A percentile compares a stretch with the other conserved stretches of the same genome.
phyloP scores from a whole-genome alignment of 192 early-diverging fungal species.

The Coemansia sp. region DNA sequence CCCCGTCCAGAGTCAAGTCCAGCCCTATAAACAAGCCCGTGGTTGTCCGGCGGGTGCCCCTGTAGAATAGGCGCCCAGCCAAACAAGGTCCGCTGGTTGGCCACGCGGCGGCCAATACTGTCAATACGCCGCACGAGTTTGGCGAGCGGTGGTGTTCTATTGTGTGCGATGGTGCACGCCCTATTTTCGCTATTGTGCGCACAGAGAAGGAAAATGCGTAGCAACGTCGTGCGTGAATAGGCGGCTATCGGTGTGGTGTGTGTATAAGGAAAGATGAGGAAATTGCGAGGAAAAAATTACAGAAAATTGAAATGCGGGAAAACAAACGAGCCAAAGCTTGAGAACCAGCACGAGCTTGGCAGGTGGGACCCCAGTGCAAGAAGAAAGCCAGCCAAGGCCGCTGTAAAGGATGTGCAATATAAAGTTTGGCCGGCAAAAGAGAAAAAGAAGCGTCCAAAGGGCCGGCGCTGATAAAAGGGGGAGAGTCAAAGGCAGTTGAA shows the following conservation, averaged over 20 bases:
- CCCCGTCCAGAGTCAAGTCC: too few relatives aligned
- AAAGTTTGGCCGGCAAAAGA: neutral
- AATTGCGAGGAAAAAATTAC: neutral
- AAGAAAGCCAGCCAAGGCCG: neutral
- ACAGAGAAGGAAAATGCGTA: neutral
- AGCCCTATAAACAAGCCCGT: neutral
- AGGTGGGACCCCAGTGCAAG: neutral
- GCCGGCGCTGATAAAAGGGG: too few relatives aligned
- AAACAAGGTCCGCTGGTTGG: too few relatives aligned
- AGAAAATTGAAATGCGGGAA: neutral
- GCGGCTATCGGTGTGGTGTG: too few relatives aligned
- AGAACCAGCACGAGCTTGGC: conserved; percentile 6
- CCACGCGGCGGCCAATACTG: neutral
- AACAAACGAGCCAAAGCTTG: neutral
- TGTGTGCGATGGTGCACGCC: neutral
- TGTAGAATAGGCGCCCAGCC: neutral
- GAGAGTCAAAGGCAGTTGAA: neutral
- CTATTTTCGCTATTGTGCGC: neutral
- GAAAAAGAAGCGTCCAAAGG: neutral
- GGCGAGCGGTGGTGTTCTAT: neutral
- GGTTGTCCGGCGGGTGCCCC: too few relatives aligned
- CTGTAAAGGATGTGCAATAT: neutral
- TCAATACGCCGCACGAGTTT: neutral
- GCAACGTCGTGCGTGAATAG: too few relatives aligned
- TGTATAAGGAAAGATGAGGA: neutral